phyloP scores from a whole-genome alignment of 1,284 basidiomycete species.

The Phellopilus nigrolimitatus region DNA sequence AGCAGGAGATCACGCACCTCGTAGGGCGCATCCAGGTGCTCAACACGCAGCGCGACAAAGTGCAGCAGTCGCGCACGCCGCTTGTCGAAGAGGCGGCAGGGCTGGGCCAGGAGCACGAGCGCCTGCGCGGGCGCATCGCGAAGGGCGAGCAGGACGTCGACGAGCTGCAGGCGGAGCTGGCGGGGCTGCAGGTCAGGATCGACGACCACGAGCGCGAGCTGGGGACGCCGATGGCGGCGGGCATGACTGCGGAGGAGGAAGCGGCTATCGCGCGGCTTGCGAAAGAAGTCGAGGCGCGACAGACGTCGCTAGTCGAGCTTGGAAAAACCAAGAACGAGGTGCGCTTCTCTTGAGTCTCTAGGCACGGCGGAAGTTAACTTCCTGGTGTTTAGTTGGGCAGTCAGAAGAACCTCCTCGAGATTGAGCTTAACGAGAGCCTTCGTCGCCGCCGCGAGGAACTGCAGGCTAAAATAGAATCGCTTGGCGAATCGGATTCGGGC shows the following conservation, averaged over 20 bases:
- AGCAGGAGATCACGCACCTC: constrained; percentile 83
- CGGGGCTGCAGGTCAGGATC: constrained; percentile 52
- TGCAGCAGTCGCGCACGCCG: constrained; percentile 64
- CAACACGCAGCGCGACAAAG: constrained; percentile 67
- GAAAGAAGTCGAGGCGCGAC: constrained; percentile 70
- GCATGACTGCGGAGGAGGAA: constrained; percentile 73
- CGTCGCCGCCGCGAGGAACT: constrained; percentile 77
- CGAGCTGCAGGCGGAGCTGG: constrained; percentile 71
- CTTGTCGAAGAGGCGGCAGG: constrained; percentile 60
- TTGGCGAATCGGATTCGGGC: constrained; percentile 63
- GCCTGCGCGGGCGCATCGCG: constrained; percentile 55
- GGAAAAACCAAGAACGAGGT: constrained; percentile 73
- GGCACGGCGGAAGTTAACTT: not conserved
- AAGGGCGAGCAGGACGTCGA: constrained; percentile 66
- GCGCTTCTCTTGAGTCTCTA: constrained; percentile 26
- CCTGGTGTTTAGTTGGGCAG: constrained; percentile 57
- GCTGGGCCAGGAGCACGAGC: constrained; percentile 69
- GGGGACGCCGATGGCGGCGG: constrained; percentile 68
- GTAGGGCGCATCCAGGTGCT: constrained; percentile 73
- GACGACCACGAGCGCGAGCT: constrained; percentile 72
- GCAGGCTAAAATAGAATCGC: constrained; percentile 68
- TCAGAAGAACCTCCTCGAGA: constrained; percentile 79
- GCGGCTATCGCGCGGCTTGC: constrained; percentile 65
- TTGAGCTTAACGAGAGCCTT: constrained; percentile 90
- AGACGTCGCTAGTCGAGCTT: constrained; percentile 66